Percentiles rank a stretch among this genome's conserved stretches.
Conservation (phyloP, 768 basidiomycete species). For the Boletus coccyginus region DNA sequence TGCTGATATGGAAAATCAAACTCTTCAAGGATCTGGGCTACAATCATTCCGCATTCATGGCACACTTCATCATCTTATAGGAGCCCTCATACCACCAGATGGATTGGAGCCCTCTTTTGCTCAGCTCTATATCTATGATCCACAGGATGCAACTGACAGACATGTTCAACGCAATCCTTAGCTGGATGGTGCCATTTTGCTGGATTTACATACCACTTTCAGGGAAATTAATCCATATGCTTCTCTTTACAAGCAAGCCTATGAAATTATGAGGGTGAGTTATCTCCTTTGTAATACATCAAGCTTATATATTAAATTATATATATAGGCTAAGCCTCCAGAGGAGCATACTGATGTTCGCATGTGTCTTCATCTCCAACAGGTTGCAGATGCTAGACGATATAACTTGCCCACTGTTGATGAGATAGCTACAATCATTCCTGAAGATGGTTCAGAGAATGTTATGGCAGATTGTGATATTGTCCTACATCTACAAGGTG, state of each 20-base stretch:
- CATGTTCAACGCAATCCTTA: conserved; percentile 23
- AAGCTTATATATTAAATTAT: too few relatives aligned
- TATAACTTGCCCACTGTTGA: too few relatives aligned
- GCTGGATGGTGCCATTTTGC: conserved; percentile 19
- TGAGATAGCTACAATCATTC: too few relatives aligned
- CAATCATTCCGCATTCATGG: conserved; percentile 28
- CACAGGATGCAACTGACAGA: conserved; percentile 30
- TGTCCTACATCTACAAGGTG: too few relatives aligned
- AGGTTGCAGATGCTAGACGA: too few relatives aligned
- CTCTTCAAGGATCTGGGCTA: conserved; percentile 18
- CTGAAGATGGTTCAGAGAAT: too few relatives aligned
- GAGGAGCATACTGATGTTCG: too few relatives aligned
- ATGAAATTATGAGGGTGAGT: conserved; percentile 26
- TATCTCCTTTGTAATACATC: too few relatives aligned
- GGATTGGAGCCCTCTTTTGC: conserved; percentile 30
- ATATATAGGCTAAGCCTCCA: too few relatives aligned
- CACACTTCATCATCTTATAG: conserved; percentile 36
- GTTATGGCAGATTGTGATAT: too few relatives aligned
- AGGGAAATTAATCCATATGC: conserved; percentile 24
- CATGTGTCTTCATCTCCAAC: too few relatives aligned
- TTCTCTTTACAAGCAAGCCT: conserved; percentile 31
- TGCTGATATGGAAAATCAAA: neutral
- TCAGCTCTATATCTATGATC: conserved; percentile 44
- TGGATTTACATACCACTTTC: conserved; percentile 25
- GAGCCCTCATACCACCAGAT: conserved; percentile 27